Percentiles rank a stretch among this genome's conserved stretches.
Conservation (phyloP, 179 eudicot genomes). For the Spinacia oleracea region DNA sequence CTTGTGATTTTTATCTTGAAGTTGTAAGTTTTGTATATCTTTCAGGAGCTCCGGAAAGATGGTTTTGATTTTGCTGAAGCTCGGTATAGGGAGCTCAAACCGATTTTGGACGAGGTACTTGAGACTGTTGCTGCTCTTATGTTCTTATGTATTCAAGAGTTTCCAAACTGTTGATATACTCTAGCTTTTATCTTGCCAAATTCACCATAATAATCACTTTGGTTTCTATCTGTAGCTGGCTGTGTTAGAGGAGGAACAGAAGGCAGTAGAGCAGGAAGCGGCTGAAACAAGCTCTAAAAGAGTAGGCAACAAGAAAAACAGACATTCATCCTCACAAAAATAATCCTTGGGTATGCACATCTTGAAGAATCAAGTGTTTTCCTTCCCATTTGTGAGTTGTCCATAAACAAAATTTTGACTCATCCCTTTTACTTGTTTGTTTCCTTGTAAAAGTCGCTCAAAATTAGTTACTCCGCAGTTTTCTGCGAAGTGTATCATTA, state of each 20-base stretch:
- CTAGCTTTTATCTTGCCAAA: background rate
- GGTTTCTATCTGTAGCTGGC: conserved; percentile 55
- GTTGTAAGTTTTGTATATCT: background rate
- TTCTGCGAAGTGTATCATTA: background rate
- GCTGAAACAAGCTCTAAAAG: conserved; percentile 65
- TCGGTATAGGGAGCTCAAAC: conserved; percentile 91
- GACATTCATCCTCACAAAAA: conserved; percentile 37
- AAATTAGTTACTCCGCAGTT: background rate
- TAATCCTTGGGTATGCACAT: conserved; percentile 16
- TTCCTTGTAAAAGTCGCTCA: background rate
- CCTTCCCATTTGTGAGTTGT: background rate
- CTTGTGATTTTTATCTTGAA: background rate
- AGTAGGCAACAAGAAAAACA: conserved; percentile 70
- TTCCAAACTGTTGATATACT: background rate
- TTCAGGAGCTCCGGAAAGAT: conserved; percentile 93
- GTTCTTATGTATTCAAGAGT: background rate
- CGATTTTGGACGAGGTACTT: conserved; percentile 84
- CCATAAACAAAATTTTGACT: conserved; percentile 26
- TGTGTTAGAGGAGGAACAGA: conserved; percentile 84
- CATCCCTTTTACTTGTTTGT: background rate
- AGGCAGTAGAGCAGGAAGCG: conserved; percentile 86
- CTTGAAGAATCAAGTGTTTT: background rate
- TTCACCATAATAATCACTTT: background rate
- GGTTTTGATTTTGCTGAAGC: conserved; percentile 95
- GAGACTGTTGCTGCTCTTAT: background rate